Evolutionary conservation across 75 land plant species (phyloP), one percentile per base, ranked within the genome.

Genomic region (Pinus tabuliformis): DNA sequence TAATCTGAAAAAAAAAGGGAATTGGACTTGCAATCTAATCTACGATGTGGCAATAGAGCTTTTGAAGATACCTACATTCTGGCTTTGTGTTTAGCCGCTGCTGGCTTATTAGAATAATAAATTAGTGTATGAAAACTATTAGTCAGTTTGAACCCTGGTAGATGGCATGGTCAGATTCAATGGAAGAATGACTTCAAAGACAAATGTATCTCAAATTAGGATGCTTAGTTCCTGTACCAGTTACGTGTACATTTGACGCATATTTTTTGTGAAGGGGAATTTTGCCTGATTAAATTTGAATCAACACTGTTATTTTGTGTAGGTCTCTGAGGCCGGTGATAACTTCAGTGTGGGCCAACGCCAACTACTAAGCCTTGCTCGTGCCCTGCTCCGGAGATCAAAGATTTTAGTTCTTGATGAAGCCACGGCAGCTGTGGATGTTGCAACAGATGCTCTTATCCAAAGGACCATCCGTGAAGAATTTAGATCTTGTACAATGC

Each of bases 331-430:
- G 73, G 92, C 89, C 12, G 99, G 99, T 45, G 98, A 97, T 63
- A 97, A 97, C 81, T 97, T 97, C 76, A 93, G 99, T 80, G 98
- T 97, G 56, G 99, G 99, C n/a, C 99, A 97, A 78, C 88, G 99
- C 74, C 99, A 97, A 78, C 87, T 97, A 0, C 82, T 97, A 39
- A 97, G 99, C 82, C 92, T 97, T 73, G 89, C 98, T 64, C 93
- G 96, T 62, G 98, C 99, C 58, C 79, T 97, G 58, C 80, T 97
- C 42, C 77, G 94, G 30, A 89, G 98, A 76, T 97, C 96, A 64
- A 97, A 97, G 75, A 92, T 97, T 73, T 87, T 97, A 59, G 99
- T 97, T 74, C 98, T 97, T 77, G 99, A 97, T 91, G 99, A 97
- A 84, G 99, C 99, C 70, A 97, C 98, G 22, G 98, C 99, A 56